Percentiles rank a stretch among this genome's conserved stretches.
phyloP scores from a whole-genome alignment of 148 eudicot species.

The Euryodendron excelsum region DNA sequence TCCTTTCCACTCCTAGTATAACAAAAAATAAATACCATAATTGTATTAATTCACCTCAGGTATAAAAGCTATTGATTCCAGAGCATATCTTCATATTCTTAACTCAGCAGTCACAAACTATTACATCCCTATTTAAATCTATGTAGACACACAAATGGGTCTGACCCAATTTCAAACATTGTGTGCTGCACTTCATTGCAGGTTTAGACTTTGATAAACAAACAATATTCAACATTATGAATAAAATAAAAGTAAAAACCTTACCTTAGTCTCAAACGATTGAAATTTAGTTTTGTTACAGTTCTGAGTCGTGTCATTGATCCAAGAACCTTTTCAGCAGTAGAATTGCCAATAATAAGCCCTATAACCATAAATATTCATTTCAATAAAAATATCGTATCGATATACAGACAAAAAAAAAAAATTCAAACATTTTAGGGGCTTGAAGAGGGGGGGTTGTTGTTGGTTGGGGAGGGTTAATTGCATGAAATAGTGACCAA shows the following conservation, averaged over 20 bases:
- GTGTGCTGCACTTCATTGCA: background rate
- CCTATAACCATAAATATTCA: slow-evolving; percentile 14
- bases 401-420: background rate
- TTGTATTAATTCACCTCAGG: background rate
- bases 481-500: too few species aligned
- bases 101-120: background rate
- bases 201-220: background rate
- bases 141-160: background rate
- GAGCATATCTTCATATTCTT: background rate
- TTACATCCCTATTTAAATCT: background rate
- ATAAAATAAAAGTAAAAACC: background rate
- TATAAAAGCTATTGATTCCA: background rate
- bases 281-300: slow-evolving; percentile 21
- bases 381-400: background rate
- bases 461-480: too few species aligned
- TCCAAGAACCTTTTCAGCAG: slow-evolving; percentile 24
- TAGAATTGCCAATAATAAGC: slow-evolving; percentile 21
- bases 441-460: background rate
- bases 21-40: background rate
- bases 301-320: slow-evolving; percentile 12
- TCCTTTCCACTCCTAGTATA: background rate
- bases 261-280: slow-evolving; percentile 28
- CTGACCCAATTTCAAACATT: background rate
- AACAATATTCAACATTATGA: background rate
- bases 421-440: background rate